phyloP scores from a whole-genome alignment of 2,329 filamentous ascomycete species.

The Penicillium sp. region DNA sequence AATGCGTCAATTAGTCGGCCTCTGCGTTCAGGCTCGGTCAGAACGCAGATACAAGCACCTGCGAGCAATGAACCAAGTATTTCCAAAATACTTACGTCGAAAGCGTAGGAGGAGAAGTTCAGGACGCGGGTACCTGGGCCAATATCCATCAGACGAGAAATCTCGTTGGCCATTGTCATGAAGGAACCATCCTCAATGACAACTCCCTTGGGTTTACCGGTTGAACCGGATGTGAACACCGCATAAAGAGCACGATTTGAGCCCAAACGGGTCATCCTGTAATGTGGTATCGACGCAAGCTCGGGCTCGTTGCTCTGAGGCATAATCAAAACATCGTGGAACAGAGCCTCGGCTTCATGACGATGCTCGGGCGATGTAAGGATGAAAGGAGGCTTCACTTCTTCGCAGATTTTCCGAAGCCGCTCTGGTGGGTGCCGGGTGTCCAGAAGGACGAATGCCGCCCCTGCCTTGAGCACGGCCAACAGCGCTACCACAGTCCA shows the following conservation, averaged over 20 bases:
- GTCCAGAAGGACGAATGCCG: slow-evolving; percentile 27
- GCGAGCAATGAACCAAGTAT: slow-evolving; percentile 33
- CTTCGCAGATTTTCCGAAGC: background rate
- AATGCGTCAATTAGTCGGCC: slow-evolving; percentile 36
- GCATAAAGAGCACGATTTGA: slow-evolving; percentile 1
- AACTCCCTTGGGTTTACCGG: slow-evolving; percentile 56
- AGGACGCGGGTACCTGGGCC: slow-evolving; percentile 39
- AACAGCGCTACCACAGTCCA: slow-evolving; percentile 11
- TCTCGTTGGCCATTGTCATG: slow-evolving; percentile 45
- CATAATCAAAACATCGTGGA: background rate
- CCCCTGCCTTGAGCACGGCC: slow-evolving; percentile 27
- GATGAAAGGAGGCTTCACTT: background rate
- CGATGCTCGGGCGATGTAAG: background rate
- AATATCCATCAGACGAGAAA: slow-evolving; percentile 38
- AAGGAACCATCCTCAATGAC: slow-evolving; percentile 59
- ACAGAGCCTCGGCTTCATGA: background rate
- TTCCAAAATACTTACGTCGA: slow-evolving; percentile 43
- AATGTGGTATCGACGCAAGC: background rate
- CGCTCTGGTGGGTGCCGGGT: slow-evolving; percentile 1
- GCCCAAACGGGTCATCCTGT: background rate
- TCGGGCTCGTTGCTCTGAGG: background rate
- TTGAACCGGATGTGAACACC: slow-evolving; percentile 53
- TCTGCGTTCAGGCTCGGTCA: slow-evolving; percentile 42
- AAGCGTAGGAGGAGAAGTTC: slow-evolving; percentile 46
- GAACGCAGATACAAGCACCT: slow-evolving; percentile 49